Percentiles rank a stretch among this genome's conserved stretches.
Conservation (phyloP, 164 flowering plant species). For the Hamamelis virginiana region DNA sequence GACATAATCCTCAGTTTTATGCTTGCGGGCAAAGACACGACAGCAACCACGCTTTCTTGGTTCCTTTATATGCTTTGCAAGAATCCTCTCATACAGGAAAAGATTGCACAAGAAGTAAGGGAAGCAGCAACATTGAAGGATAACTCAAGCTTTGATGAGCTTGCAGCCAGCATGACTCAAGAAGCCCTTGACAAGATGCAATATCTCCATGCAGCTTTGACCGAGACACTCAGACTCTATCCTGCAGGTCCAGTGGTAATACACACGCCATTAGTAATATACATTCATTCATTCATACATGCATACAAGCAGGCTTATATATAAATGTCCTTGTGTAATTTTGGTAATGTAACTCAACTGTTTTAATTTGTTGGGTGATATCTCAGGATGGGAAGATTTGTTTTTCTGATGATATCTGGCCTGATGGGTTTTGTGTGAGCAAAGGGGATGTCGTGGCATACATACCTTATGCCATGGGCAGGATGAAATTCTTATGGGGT, state of each 20-base stretch:
- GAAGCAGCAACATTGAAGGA: slow-evolving; percentile 18
- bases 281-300: no score
- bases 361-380: neutral
- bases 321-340: neutral
- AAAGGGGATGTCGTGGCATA: slow-evolving; percentile 64
- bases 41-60: slow-evolving; percentile 72
- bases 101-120: slow-evolving; percentile 46
- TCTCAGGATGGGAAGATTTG: slow-evolving; percentile 58
- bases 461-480: slow-evolving; percentile 81
- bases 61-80: slow-evolving; percentile 70
- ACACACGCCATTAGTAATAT: neutral
- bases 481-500: slow-evolving; percentile 81
- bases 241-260: slow-evolving; percentile 85
- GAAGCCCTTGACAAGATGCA: slow-evolving; percentile 69
- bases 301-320: no score
- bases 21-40: slow-evolving; percentile 78
- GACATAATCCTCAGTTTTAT: slow-evolving; percentile 66
- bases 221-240: slow-evolving; percentile 82
- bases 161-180: slow-evolving; percentile 44
- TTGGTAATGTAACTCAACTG: neutral
- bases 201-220: slow-evolving; percentile 73
- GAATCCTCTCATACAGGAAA: slow-evolving; percentile 55
- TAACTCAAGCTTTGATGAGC: slow-evolving; percentile 20
- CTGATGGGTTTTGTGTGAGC: slow-evolving; percentile 58
- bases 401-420: slow-evolving; percentile 56